Base-by-base conservation (phyloP, 2,329 filamentous ascomycete genomes). In the Apiospora kogelbergensis region DNA sequence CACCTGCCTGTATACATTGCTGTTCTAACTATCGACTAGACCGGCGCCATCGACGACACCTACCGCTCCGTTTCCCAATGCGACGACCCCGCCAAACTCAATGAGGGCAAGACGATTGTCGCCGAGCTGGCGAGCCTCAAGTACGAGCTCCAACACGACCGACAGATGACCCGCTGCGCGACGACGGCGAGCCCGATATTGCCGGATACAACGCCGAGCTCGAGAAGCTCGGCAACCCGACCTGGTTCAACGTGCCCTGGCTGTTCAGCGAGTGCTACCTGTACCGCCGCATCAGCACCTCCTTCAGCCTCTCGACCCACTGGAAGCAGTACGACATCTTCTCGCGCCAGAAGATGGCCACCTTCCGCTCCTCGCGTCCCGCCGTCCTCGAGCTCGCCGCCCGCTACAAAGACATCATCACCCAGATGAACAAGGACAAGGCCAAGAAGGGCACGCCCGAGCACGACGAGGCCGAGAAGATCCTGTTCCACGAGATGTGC, bases 281-380 rank as follows among this genome's bases (percentile, higher is more conserved):
- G 69, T 98, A 95, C 83, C 86, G 94, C 78, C 94, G 95, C 71
- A 89, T 98, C 70, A 90, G 88, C 80, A 92, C 92, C 26, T 88
- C 90, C 71, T 98, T 98, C 83, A 86, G 85, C 24, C 85, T 89
- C 22, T 95, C 93, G 22, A 87, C 86, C 68, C 88, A 95, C 80
- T 99, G 96, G 96, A 95, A 93, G 81, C 84, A 82, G 72, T 97
- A 98, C 81, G 95, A 98, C 80, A 86, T 97, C 72, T 98, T 98
- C 76, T 88, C 90, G 63, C 90, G 91, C 73, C 95, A 97, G 80
- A 98, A 98, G 84, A 92, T 94, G 80, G 90, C 90, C 66, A 97
- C 95, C 0, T 98, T 98, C 86, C 92, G 92, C 74, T 97, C 94
- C 10, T 98, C 95, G 6, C 92, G 95, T 13, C 91, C 93, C 1